phyloP scores from a whole-genome alignment of 2,329 filamentous ascomycete genomes.

The Emericellopsis cladophorae region DNA sequence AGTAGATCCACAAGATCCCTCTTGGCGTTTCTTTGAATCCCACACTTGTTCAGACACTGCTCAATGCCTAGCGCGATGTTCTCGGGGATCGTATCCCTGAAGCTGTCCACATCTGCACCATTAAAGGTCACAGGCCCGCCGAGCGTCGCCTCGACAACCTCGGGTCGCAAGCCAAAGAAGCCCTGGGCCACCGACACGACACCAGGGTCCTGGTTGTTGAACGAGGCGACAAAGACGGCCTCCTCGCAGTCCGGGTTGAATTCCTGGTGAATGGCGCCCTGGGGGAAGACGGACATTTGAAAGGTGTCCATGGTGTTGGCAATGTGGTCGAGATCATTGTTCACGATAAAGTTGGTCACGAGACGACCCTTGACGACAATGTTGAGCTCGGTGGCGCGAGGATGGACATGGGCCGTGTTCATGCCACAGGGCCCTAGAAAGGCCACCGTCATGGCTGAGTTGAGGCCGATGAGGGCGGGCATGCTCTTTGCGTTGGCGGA shows the following conservation, averaged over 20 bases:
- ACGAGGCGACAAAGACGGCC: slow-evolving; percentile 27
- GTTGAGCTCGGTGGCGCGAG: slow-evolving; percentile 25
- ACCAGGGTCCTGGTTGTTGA: slow-evolving; percentile 26
- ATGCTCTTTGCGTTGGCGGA: neutral
- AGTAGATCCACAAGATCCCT: slow-evolving; percentile 11
- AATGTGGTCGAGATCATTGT: neutral
- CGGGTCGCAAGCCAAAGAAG: slow-evolving; percentile 7
- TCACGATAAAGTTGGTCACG: slow-evolving; percentile 1
- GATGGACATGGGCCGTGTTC: slow-evolving; percentile 29
- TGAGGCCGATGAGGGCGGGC: neutral
- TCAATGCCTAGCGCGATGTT: slow-evolving; percentile 39
- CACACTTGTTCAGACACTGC: slow-evolving; percentile 34
- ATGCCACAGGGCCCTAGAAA: slow-evolving; percentile 28
- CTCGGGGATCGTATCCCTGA: slow-evolving; percentile 26
- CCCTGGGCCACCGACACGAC: slow-evolving; percentile 20
- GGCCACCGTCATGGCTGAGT: neutral
- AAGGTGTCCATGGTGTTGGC: neutral
- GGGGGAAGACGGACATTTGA: slow-evolving; percentile 18
- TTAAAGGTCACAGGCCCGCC: slow-evolving; percentile 16
- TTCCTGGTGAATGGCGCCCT: slow-evolving; percentile 28
- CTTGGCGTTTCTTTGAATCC: slow-evolving; percentile 22
- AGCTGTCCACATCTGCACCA: slow-evolving; percentile 25
- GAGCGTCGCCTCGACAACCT: slow-evolving; percentile 8
- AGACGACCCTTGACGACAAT: slow-evolving; percentile 23
- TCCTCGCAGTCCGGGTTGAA: slow-evolving; percentile 30